Percentiles rank a stretch among this genome's conserved stretches.
Conservation (phyloP, 345 rosid species). For the Ailanthus altissimus region DNA sequence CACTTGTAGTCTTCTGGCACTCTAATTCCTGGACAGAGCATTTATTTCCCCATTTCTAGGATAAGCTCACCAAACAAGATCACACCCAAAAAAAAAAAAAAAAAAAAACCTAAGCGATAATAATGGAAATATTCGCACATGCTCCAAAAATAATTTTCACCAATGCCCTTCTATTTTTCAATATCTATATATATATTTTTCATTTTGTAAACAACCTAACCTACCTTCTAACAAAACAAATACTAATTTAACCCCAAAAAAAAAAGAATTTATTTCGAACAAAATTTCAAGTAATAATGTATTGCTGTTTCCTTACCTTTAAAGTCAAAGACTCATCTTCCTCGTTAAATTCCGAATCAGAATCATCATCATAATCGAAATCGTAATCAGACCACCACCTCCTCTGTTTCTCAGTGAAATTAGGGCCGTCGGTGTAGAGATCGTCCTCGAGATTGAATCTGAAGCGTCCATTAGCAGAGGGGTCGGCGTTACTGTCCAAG, state of each 20-base stretch:
- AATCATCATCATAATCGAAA: neutral
- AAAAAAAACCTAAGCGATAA: neutral
- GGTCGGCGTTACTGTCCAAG: neutral
- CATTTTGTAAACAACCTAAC: no score
- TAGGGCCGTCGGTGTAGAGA: slow-evolving; percentile 15
- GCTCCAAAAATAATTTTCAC: neutral
- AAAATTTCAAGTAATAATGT: neutral
- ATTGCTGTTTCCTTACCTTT: slow-evolving; percentile 45
- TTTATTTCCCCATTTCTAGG: no score
- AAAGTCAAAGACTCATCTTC: slow-evolving; percentile 56
- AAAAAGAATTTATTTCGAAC: neutral
- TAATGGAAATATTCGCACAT: neutral
- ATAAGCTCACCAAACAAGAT: no score
- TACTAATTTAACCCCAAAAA: neutral
- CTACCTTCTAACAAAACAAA: neutral
- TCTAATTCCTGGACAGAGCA: no score
- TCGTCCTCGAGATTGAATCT: slow-evolving; percentile 13
- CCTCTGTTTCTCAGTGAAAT: slow-evolving; percentile 19
- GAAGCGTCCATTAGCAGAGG: slow-evolving; percentile 3
- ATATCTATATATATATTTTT: no score
- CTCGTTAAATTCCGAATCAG: slow-evolving; percentile 35
- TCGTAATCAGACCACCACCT: slow-evolving; percentile 31
- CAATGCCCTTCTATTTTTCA: no score
- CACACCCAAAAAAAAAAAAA: neutral
- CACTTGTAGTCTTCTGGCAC: no score